Conservation (phyloP, 345 rosid species). For the Brassica nigra region DNA sequence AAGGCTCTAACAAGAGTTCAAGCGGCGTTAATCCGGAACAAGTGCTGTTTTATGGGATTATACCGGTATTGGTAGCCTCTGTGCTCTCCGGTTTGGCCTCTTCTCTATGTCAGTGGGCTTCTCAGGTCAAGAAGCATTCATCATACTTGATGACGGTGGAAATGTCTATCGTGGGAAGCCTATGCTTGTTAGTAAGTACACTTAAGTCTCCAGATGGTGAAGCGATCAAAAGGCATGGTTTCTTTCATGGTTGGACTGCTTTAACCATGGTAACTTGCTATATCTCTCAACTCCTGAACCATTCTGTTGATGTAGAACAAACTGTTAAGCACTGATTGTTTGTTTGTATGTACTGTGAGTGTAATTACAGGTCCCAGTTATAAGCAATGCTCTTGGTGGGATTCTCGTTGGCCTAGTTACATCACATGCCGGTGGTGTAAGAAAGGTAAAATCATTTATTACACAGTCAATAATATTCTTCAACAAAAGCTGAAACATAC, state of each 20-base stretch:
- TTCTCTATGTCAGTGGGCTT: constrained; percentile 94
- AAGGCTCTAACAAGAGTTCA: constrained; percentile 81
- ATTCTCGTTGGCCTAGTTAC: constrained; percentile 97
- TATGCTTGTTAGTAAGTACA: constrained; percentile 80
- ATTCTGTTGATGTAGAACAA: neutral
- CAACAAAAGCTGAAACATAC: constrained; percentile 9
- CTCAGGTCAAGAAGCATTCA: constrained; percentile 93
- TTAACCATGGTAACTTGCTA: constrained; percentile 49
- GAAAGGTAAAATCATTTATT: constrained; percentile 61
- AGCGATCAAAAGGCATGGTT: constrained; percentile 75
- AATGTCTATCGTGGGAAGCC: constrained; percentile 93
- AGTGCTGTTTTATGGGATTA: constrained; percentile 80
- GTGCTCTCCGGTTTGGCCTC: constrained; percentile 98
- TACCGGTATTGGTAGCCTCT: constrained; percentile 91
- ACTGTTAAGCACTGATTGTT: neutral
- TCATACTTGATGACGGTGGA: constrained; percentile 96
- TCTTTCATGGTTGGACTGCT: constrained; percentile 96
- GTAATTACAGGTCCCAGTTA: constrained; percentile 67
- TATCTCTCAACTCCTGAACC: constrained; percentile 8
- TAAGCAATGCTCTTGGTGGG: constrained; percentile 85
- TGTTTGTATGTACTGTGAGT: neutral
- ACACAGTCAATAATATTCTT: neutral
- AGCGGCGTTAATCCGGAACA: constrained; percentile 54
- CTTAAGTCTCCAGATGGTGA: constrained; percentile 96
- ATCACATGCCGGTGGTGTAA: constrained; percentile 94